A percentile compares a stretch with the other conserved stretches of the same genome.
Conservation (phyloP, 2,329 filamentous ascomycete genomes). For the Fusarium sp. region DNA sequence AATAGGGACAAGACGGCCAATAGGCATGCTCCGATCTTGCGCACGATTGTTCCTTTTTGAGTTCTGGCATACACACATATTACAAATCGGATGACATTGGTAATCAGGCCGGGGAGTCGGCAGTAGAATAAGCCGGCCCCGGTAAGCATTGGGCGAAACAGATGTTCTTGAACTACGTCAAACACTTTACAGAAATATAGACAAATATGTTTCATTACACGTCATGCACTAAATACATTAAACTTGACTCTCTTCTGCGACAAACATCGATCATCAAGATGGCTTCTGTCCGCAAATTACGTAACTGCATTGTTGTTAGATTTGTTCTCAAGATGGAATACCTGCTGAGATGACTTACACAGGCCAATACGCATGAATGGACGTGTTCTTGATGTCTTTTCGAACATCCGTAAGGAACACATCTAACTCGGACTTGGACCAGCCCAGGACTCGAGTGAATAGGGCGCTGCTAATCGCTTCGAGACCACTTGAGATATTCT, state of each 20-base stretch:
- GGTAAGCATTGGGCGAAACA: not conserved
- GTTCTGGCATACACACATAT: not conserved
- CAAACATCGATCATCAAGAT: not conserved
- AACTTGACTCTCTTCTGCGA: not conserved
- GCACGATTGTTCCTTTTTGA: not conserved
- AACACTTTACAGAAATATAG: not conserved
- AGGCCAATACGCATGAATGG: conserved; percentile 46
- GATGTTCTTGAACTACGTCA: no score
- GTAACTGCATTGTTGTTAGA: not conserved
- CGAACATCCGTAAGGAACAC: conserved; percentile 41
- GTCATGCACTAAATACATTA: not conserved
- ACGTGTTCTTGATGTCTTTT: conserved; percentile 41
- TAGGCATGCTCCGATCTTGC: no score
- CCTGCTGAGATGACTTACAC: conserved; percentile 25
- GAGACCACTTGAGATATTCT: conserved; percentile 36
- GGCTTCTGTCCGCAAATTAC: conserved; percentile 13
- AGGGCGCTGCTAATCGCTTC: conserved; percentile 44
- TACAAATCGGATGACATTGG: not conserved
- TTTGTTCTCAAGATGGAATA: no score
- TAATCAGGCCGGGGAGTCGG: not conserved
- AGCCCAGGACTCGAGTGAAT: conserved; percentile 44
- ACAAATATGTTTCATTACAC: not conserved
- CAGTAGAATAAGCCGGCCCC: not conserved
- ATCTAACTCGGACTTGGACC: conserved; percentile 41
- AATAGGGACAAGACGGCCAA: not conserved